Base-by-base conservation (phyloP, 2,329 filamentous ascomycete species). In the Metarhizium anisopliae region DNA sequence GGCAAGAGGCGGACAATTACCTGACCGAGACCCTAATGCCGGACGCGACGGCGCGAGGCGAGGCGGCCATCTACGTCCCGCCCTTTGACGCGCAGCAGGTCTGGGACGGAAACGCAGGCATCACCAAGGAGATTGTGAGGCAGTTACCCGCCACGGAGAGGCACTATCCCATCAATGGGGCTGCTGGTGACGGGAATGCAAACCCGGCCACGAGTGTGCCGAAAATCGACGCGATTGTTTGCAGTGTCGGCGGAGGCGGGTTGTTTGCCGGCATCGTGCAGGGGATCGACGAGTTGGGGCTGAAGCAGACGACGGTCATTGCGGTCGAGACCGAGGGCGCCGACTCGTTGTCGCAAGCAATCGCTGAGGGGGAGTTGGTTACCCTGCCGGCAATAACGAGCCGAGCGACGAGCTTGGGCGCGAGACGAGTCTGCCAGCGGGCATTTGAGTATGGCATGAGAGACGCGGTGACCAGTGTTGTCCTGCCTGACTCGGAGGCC, bases 211-310 rank as follows among this genome's bases (percentile, higher is more conserved):
- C 13, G 38, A 11, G 36, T 7, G 40, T 6, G 16, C 42, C 51
- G 16, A 43, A 30, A 16, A 18, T 86, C 2, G 84, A 90, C 63
- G 86, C 81, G 2, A 74, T 94, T 4, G 77, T 92, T 45, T 92
- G 87, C 68, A 85, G 78, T 57, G 87, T 91, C 42, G 89, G 89
- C 4, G 89, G 89, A n/a, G 89, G 90, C 11, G 89, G 89, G 0
- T 70, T 94, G n/a, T 78, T 94, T 51, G 85, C 84, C 62, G 90
- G 90, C 2, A 73, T 94, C 56, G 79, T 87, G 67, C 75, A 84
- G 64, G 87, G 86, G 2, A 72, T 91, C 2, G 59, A 66, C 52
- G 59, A 60, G 42, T n/a, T 60, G 50, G 51, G 56, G 5, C 50
- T 63, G 55, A 38, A 59, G 43, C 51, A 65, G 66, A 62, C 76